Evolutionary conservation across 495 filamentous ascomycete species (phyloP).

Genomic region (Penicillium mononematosum): DNA sequence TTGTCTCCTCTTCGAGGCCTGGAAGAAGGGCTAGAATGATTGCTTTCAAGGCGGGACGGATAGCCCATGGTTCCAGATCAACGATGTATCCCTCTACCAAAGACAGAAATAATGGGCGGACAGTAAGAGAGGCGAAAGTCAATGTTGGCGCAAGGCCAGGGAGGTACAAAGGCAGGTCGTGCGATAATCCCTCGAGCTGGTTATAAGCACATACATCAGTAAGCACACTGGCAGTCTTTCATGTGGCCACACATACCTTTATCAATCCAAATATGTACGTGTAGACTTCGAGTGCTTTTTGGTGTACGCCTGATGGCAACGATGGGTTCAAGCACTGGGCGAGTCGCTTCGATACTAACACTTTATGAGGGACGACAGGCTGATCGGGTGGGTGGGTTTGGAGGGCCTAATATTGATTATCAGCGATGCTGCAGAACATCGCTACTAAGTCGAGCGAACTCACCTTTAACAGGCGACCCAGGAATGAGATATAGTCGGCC

Average conservation of each 20-base stretch:
- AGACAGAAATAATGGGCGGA: conserved; percentile 77
- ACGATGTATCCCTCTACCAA: conserved; percentile 80
- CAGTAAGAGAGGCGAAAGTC: conserved; percentile 88
- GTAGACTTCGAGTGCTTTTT: conserved; percentile 95
- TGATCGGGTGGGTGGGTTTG: conserved; percentile 77
- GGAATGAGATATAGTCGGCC: conserved; percentile 98
- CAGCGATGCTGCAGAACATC: conserved; percentile 20
- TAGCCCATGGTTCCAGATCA: conserved; percentile 60
- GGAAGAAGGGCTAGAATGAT: conserved; percentile 83
- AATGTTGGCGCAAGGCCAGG: conserved; percentile 85
- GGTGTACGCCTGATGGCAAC: conserved; percentile 95
- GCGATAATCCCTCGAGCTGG: conserved; percentile 66
- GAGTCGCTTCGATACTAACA: conserved; percentile 80
- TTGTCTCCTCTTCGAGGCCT: conserved; percentile 91
- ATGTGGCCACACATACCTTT: conserved; percentile 23
- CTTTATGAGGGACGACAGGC: conserved; percentile 76
- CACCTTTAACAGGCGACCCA: conserved; percentile 89
- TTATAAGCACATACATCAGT: conserved; percentile 14
- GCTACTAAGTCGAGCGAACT: conserved; percentile 9
- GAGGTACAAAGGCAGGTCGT: conserved; percentile 81
- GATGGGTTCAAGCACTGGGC: conserved; percentile 93
- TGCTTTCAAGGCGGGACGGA: conserved; percentile 86
- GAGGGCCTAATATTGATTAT: conserved; percentile 62
- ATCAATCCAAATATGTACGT: conserved; percentile 69
- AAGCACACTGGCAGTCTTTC: background rate